These are phyloP conservation scores for Pneumocystis murina DNA, from an alignment of 1,139 yeast genomes.

Conservation along the genomic window DNA sequence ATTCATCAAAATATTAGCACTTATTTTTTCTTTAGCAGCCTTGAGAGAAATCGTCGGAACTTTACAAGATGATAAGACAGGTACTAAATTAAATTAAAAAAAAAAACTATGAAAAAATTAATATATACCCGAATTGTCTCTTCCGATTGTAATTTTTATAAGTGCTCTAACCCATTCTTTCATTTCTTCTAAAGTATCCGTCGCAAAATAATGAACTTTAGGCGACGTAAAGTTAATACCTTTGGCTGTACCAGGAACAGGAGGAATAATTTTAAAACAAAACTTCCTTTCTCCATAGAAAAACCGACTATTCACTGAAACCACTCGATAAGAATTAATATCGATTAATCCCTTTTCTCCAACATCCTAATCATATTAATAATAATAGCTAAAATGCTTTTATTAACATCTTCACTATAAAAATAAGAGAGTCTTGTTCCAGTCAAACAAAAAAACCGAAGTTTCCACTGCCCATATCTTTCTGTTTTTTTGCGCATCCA, in stretches of 20 bases:
- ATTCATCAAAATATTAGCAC: background rate
- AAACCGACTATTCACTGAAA: conserved; percentile 79
- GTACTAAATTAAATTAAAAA: conserved; percentile 34
- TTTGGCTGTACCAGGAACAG: conserved; percentile 92
- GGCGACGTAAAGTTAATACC: conserved; percentile 84
- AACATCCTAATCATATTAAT: conserved; percentile 52
- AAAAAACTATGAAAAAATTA: background rate
- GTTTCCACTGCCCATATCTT: conserved; percentile 78
- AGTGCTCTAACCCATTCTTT: conserved; percentile 89
- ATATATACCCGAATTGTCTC: conserved; percentile 38
- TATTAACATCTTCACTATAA: conserved; percentile 15
- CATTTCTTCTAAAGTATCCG: conserved; percentile 82
- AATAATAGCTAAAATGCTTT: background rate
- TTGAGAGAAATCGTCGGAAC: conserved; percentile 84
- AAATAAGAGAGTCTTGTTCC: conserved; percentile 88
- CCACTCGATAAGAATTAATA: conserved; percentile 83
- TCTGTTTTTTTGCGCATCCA: conserved; percentile 94
- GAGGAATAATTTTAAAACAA: conserved; percentile 87
- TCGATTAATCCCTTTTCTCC: conserved; percentile 87
- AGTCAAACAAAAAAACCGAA: conserved; percentile 75
- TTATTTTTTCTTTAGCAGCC: conserved; percentile 53
- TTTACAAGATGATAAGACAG: conserved; percentile 85
- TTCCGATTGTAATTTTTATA: conserved; percentile 89
- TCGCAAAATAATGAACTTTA: conserved; percentile 89
- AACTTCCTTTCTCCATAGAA: conserved; percentile 86